Evolutionary conservation across 129 eudicot genomes (phyloP).

Genomic region (Ambrosia artemisiifolia): DNA sequence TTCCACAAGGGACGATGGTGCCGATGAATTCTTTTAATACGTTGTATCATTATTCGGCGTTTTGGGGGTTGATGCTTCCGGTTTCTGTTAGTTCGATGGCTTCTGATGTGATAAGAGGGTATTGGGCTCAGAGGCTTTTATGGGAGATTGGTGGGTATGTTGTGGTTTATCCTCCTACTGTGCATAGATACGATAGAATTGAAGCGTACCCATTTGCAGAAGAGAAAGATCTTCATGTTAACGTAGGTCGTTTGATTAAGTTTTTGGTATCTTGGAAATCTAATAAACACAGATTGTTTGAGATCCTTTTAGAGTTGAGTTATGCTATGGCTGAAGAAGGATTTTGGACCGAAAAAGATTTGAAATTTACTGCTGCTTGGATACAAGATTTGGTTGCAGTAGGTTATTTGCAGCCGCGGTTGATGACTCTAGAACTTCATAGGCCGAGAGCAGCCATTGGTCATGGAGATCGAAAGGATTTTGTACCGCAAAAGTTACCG

Average conservation of each 20-base stretch:
- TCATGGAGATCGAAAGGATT: conserved; percentile 93
- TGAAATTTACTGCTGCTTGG: conserved; percentile 95
- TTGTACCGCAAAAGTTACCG: conserved; percentile 85
- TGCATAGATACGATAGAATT: conserved; percentile 70
- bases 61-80: conserved; percentile 17
- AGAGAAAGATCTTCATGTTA: conserved; percentile 97
- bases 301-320: conserved; percentile 79
- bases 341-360: conserved; percentile 92
- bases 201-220: conserved; percentile 94
- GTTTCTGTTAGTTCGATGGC: conserved; percentile 89
- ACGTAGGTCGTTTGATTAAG: conserved; percentile 79
- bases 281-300: conserved; percentile 64
- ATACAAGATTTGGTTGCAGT: conserved; percentile 90
- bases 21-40: conserved; percentile 15
- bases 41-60: conserved; percentile 1
- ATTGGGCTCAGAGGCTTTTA: conserved; percentile 93
- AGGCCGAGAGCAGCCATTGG: conserved; percentile 84
- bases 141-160: conserved; percentile 98
- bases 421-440: conserved; percentile 85
- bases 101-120: conserved; percentile 94
- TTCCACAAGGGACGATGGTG: conserved; percentile 6
- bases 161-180: conserved; percentile 93
- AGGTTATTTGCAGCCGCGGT: conserved; percentile 86
- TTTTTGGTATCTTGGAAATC: conserved; percentile 89
- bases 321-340: conserved; percentile 98